Base-by-base conservation (phyloP, 805 yeast genomes). In the Zygosaccharomyces pseudorouxii region DNA sequence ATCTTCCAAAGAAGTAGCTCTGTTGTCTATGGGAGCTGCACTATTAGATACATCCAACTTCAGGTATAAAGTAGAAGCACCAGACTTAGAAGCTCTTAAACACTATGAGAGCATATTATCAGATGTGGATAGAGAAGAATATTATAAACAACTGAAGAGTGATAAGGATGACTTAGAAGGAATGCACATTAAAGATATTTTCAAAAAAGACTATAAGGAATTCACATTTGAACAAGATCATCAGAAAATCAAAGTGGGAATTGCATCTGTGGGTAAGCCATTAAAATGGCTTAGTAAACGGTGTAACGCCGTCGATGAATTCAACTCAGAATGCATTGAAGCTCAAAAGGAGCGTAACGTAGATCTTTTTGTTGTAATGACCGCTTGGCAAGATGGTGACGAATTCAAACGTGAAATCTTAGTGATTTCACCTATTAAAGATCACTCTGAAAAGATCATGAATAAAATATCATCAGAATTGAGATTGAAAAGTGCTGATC, bases 121-220 rank as follows among this genome's bases (percentile, higher is more conserved):
- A 1, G 41, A 48, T 5, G 36, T 63, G 12, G 63, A 64, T 35
- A 39, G 49, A 12, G 49, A 58, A 0, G 30, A 44, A 4, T 67
- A 62, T 43, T 78, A 58, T 56, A 50, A 59, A 4, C 56, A 58
- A 2, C 58, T 82, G 20, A 71, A 65, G 41, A 53, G 57, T 2
- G 80, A 81, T 16, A 90, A 89, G 62, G 75, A 75, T 48, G 79
- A 87, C 58, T 70, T 90, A 31, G 62, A 65, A 2, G 89, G 88
- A 0, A 71, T 93, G 31, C 58, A 78, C 1, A 64, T 81, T 4
- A 56, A 56, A 4, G 95, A 89, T 45, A 65, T 93, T 5, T 69
- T 93, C 35, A 71, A 82, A 39, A 90, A 89, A 64, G 99, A 92
- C 63, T 92, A 86, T 67, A 92, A 92, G 62, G 80, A 80, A 58